Conservation (phyloP, 345 rosid genomes). For the Carallia brachiata region DNA sequence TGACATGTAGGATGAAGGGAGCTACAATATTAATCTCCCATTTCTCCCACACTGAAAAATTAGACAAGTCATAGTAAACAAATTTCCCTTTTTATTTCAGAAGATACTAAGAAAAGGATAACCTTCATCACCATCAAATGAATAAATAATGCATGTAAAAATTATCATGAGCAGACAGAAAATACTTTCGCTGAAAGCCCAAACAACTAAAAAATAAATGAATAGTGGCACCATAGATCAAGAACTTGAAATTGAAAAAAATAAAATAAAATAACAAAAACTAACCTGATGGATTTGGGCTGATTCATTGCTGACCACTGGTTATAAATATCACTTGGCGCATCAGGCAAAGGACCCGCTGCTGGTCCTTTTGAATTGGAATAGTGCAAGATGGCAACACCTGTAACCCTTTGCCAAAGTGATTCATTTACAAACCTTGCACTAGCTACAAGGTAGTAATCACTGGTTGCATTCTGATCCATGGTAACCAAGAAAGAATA, state of each 20-base stretch:
- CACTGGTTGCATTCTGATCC: slow-evolving; percentile 82
- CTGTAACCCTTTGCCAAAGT: slow-evolving; percentile 85
- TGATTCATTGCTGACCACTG: slow-evolving; percentile 83
- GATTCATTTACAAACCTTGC: slow-evolving; percentile 91
- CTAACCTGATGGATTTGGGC: slow-evolving; percentile 76
- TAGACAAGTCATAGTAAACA: too few relatives aligned
- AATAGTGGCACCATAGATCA: background rate
- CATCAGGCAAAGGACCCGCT: slow-evolving; percentile 74
- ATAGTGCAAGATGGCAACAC: slow-evolving; percentile 90
- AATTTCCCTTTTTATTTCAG: background rate
- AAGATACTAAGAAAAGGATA: background rate
- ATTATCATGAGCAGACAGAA: background rate
- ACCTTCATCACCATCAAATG: background rate
- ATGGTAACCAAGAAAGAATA: slow-evolving; percentile 83
- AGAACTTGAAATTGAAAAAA: background rate
- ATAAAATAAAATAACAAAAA: background rate
- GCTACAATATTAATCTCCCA: too few relatives aligned
- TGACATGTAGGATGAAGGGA: background rate
- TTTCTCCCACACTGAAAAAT: too few relatives aligned
- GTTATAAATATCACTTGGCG: slow-evolving; percentile 62
- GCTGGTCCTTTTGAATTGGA: slow-evolving; percentile 84
- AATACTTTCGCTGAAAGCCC: too few relatives aligned
- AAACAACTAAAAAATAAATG: background rate
- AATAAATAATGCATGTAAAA: background rate
- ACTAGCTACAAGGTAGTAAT: slow-evolving; percentile 92